Evolutionary conservation across 345 rosid genomes (phyloP), one percentile per base, ranked within the genome.

Genomic region (Sapria himalayana): DNA sequence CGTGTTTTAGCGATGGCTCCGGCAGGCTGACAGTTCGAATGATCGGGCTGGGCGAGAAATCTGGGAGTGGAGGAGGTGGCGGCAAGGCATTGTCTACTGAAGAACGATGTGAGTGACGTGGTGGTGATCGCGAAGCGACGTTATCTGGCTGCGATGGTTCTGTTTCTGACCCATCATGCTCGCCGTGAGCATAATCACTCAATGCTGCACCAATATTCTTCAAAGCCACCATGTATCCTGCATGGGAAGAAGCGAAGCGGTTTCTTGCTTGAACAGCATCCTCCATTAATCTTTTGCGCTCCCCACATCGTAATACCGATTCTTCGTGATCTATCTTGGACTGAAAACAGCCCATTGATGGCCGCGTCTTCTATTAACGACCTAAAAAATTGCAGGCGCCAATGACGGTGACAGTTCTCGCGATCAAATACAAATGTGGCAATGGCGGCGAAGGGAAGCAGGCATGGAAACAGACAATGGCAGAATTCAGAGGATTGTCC

Each of bases 301-400:
- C 91, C 50, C 73, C 82, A 52, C 93, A 79, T 21, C 95, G 73
- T 8, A 79, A 45, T 46, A 89, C 98, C 1, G 93, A 65, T 27
- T 82, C 93, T 48, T 82, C 93, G 56, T 72, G 70, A 49, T 89
- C 98, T 48, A 79, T 70, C 51, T 59, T 79, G 9, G 98, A 89
- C 60, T 82, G 95, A 1, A 84, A 75, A 48, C 98, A 89, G 6
- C 98, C 98, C 98, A 89, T 76, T 51, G n/a, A n/a, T n/a, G n/a
- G n/a, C n/a, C n/a, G n/a, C n/a, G n/a, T n/a, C n/a, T n/a, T n/a
- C n/a, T n/a, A n/a, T n/a, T n/a, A n/a, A n/a, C n/a, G n/a, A n/a
- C n/a, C n/a, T n/a, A n/a, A n/a, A n/a, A n/a, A n/a, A n/a, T n/a
- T n/a, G n/a, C n/a, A n/a, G n/a, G n/a, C n/a, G n/a, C n/a, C n/a